Conservation (phyloP, 306 rosid species). For the Cucurbita pepo region DNA sequence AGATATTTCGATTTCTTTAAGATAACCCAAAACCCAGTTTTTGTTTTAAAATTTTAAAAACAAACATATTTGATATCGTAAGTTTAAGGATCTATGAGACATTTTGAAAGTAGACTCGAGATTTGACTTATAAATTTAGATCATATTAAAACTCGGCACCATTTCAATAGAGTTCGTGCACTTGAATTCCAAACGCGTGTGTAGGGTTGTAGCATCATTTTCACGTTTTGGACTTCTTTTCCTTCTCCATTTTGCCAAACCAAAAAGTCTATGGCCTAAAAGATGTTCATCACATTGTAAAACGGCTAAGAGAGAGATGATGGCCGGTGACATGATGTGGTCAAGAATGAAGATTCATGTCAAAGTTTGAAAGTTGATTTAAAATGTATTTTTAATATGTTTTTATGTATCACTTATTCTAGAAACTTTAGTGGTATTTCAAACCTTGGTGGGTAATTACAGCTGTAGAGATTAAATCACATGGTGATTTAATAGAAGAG, state of each 20-base stretch:
- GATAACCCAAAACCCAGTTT: constrained; percentile 4
- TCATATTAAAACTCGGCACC: background rate
- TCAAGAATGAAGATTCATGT: background rate
- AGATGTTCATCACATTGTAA: background rate
- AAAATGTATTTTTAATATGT: too few relatives aligned
- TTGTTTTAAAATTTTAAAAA: constrained; percentile 6
- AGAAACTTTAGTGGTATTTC: too few relatives aligned
- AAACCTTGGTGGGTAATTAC: too few relatives aligned
- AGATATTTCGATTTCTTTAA: constrained; percentile 20
- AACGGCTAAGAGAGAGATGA: background rate
- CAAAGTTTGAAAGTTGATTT: too few relatives aligned
- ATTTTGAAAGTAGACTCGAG: too few relatives aligned
- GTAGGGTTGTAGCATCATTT: background rate
- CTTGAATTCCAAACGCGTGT: background rate
- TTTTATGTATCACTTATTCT: too few relatives aligned
- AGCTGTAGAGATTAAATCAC: too few relatives aligned
- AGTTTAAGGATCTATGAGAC: too few relatives aligned
- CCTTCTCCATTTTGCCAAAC: background rate
- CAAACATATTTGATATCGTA: too few relatives aligned
- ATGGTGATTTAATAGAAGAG: too few relatives aligned
- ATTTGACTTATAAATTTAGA: too few relatives aligned
- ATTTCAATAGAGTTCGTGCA: background rate
- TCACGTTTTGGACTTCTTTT: background rate
- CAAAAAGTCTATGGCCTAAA: background rate
- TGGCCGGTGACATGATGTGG: background rate